A percentile compares a stretch with the other conserved stretches of the same genome.
These are phyloP conservation scores for Aureobasidium sp. DNA, from an alignment of 2,329 filamentous ascomycete species.

Conservation along the genomic window DNA sequence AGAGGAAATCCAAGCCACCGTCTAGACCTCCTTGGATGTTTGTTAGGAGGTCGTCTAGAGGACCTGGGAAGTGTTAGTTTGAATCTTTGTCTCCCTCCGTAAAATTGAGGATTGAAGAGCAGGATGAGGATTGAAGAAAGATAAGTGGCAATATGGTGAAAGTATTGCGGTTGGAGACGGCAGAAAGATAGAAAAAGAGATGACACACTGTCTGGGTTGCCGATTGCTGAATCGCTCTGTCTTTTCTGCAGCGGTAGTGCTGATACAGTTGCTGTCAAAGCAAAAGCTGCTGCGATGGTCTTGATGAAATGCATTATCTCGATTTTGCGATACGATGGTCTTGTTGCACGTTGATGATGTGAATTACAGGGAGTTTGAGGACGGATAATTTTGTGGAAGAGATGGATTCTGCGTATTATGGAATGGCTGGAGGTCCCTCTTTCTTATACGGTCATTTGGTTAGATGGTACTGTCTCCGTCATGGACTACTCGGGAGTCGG, in stretches of 20 bases:
- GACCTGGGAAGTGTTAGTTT: background rate
- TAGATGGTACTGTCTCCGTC: background rate
- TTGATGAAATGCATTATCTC: background rate
- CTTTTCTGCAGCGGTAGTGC: background rate
- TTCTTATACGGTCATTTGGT: background rate
- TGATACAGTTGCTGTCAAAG: background rate
- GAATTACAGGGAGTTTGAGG: background rate
- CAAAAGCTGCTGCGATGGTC: background rate
- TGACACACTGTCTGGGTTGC: background rate
- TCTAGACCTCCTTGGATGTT: background rate
- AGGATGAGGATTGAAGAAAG: no score
- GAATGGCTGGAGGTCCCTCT: background rate
- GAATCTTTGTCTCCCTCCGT: background rate
- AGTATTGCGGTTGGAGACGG: background rate
- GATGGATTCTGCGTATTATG: background rate
- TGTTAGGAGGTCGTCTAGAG: background rate
- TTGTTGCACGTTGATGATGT: background rate
- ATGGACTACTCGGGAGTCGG: background rate
- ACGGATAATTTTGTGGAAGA: background rate
- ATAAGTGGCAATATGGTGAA: no score
- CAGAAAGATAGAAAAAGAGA: background rate
- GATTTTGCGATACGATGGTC: no score
- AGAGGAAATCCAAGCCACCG: background rate
- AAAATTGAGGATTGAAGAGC: no score
- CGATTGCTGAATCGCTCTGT: background rate